Base-by-base conservation (phyloP, 1,284 basidiomycete genomes). In the Salmacisia buchloeana region DNA sequence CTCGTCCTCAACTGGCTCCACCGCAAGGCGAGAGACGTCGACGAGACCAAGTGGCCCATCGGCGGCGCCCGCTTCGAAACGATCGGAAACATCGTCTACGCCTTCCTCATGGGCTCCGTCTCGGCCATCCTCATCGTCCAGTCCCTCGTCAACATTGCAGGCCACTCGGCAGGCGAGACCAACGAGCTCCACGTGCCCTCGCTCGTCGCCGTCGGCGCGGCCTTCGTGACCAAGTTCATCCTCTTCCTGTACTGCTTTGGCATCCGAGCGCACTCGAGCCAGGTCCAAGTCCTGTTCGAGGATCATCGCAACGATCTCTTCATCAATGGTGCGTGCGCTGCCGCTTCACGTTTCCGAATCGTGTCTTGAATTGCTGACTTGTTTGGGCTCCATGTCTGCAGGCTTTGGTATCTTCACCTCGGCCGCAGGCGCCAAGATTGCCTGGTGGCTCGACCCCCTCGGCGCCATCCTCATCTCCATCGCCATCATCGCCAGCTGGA, bases 231-330 rank as follows among this genome's bases (percentile, higher is more conserved):
- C 71, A 98, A 98, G 81, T 84, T 92, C 45, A 35, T 87, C 0
- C 85, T 98, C 43, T 97, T 96, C 82, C 46, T 93, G 3, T 94
- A 94, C 81, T 94, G 92, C 80, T 86, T 83, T 71, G 85, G 89
- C 2, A 84, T 94, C 60, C 86, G 90, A 43, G 84, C 84, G 43
- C 86, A 86, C 67, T 92, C 89, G 7, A 92, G 89, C 70, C 94
- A 98, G 80, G 92, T 98, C 1, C 86, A 87, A 61, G 88, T 97
- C 3, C 85, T 97, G 27, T 97, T 92, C 90, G 91, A 96, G 79
- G 94, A 97, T 77, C 94, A 97, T 65, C 68, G 77, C 15, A 94
- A 94, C 72, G 92, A 94, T 75, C 79, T 94, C 29, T 91, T 88
- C 80, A 86, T 92, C 80, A 92, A 91, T 56, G 62, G 52, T 58